These are phyloP conservation scores for Rhodotorula glutinis DNA, from an alignment of 1,284 basidiomycete genomes.

Conservation along the genomic window DNA sequence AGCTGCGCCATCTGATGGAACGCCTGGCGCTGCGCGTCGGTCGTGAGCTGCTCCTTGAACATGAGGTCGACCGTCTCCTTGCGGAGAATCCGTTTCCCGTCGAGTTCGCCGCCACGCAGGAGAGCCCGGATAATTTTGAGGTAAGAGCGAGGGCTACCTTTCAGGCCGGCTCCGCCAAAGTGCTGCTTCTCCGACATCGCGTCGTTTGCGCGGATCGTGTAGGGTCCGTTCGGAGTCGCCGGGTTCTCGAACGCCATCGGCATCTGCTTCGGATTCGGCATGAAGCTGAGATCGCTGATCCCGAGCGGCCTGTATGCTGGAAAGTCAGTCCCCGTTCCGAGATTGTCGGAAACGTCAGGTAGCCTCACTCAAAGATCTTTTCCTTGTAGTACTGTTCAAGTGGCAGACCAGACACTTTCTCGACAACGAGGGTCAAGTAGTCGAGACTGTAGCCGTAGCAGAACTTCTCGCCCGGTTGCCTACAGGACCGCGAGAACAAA, in stretches of 20 bases:
- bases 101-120: conserved; percentile 18
- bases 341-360: neutral
- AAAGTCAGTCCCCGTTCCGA: neutral
- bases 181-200: neutral
- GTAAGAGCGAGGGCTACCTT: conserved; percentile 20
- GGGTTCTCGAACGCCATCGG: conserved; percentile 1
- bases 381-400: conserved; percentile 21
- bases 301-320: conserved; percentile 27
- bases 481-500: too few species aligned
- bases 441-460: conserved; percentile 27
- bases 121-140: conserved; percentile 26
- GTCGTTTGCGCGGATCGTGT: neutral
- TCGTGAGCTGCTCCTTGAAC: conserved; percentile 17
- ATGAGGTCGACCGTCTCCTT: conserved; percentile 25
- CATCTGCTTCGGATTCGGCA: conserved; percentile 2
- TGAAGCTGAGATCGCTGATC: conserved; percentile 26
- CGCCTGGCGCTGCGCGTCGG: neutral
- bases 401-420: conserved; percentile 13
- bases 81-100: conserved; percentile 11
- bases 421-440: conserved; percentile 22
- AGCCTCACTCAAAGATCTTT: conserved; percentile 23
- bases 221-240: neutral
- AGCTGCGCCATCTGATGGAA: neutral
- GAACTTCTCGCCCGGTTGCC: conserved; percentile 8
- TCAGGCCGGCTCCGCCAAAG: conserved; percentile 29